Percentiles rank a stretch among this genome's conserved stretches.
These are phyloP conservation scores for Forsythia viridissima DNA, from an alignment of 257 asterid genomes.

Conservation along the genomic window DNA sequence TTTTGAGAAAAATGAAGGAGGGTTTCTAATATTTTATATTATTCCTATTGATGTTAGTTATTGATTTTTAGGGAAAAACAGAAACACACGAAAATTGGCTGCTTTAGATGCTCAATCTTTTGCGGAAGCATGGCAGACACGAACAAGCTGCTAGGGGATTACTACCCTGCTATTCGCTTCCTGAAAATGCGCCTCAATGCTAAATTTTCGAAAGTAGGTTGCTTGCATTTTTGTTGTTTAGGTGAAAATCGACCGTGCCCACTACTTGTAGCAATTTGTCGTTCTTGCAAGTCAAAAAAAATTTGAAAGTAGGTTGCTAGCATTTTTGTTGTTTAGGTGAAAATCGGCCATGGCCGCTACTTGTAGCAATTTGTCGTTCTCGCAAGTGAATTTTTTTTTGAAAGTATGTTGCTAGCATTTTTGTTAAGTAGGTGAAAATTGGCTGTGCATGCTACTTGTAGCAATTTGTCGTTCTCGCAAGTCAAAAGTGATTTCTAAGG, in stretches of 20 bases:
- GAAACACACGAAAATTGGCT: slow-evolving; percentile 11
- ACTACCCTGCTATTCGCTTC: background rate
- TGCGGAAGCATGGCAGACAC: background rate
- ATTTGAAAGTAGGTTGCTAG: background rate
- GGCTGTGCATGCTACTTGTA: background rate
- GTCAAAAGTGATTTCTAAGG: background rate
- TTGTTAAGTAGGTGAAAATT: background rate
- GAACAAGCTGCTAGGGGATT: slow-evolving; percentile 3
- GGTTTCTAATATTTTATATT: background rate
- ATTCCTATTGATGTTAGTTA: background rate
- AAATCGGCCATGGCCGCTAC: background rate
- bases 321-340: background rate
- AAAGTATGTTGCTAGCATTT: background rate
- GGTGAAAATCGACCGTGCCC: background rate
- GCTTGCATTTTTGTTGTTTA: background rate
- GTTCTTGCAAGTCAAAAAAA: background rate
- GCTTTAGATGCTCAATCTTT: slow-evolving; percentile 12
- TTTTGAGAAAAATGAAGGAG: slow-evolving; percentile 5
- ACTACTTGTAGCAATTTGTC: background rate
- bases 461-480: background rate
- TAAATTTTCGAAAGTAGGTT: background rate
- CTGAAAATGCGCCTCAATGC: slow-evolving; percentile 1
- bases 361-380: background rate
- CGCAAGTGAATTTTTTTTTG: too few species aligned
- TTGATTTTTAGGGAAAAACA: background rate